Percentiles rank a stretch among this genome's conserved stretches.
These are phyloP conservation scores for Inonotus obliquus DNA, from an alignment of 1,284 basidiomycete species.

Conservation along the genomic window DNA sequence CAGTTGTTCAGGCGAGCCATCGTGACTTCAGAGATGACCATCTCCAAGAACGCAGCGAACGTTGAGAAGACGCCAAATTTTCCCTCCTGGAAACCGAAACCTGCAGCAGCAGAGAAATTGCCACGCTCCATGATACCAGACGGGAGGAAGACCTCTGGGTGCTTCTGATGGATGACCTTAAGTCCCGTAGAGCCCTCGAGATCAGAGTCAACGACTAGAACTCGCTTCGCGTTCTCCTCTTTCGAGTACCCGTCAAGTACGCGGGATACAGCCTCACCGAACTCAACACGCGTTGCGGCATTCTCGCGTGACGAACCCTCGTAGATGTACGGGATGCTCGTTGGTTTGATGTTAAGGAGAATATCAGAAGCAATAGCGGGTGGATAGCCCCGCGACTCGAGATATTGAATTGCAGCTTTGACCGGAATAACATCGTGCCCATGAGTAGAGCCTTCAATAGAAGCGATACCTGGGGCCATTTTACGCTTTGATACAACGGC, in stretches of 20 bases:
- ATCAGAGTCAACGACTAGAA: conserved; percentile 87
- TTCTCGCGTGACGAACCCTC: conserved; percentile 66
- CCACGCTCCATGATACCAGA: conserved; percentile 83
- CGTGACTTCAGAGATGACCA: conserved; percentile 83
- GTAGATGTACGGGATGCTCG: conserved; percentile 52
- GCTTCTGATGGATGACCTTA: conserved; percentile 81
- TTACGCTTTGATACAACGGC: conserved; percentile 72
- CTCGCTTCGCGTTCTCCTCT: conserved; percentile 73
- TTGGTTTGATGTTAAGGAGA: conserved; percentile 62
- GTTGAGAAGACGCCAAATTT: conserved; percentile 83
- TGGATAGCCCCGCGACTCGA: conserved; percentile 58
- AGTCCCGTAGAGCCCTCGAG: conserved; percentile 83
- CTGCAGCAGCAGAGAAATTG: conserved; percentile 81
- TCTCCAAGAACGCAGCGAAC: conserved; percentile 86
- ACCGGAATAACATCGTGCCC: conserved; percentile 82
- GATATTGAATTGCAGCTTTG: conserved; percentile 71
- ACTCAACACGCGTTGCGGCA: conserved; percentile 75
- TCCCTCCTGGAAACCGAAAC: conserved; percentile 72
- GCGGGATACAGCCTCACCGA: conserved; percentile 76
- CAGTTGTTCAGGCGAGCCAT: conserved; percentile 85
- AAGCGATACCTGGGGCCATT: conserved; percentile 78
- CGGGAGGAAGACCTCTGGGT: conserved; percentile 80
- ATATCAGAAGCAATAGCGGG: conserved; percentile 47
- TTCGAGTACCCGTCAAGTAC: conserved; percentile 71
- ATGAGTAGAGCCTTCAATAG: conserved; percentile 72